Evolutionary conservation across 176 grass and related monocot species (phyloP).

Genomic region (Phoenix dactylifera): DNA sequence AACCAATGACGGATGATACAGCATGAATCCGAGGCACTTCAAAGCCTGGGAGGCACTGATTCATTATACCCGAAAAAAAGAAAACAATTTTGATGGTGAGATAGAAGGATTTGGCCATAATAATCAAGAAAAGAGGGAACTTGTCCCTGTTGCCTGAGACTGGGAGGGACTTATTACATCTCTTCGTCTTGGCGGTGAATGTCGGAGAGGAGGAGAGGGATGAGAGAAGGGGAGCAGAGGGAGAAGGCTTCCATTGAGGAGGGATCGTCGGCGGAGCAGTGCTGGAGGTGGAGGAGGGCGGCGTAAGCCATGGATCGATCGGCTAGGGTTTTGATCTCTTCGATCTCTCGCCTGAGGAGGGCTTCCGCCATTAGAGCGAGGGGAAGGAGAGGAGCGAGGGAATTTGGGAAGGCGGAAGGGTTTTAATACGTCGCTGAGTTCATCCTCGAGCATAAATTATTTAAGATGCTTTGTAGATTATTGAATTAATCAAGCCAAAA

Average conservation of each 20-base stretch:
- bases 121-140: too few relatives aligned
- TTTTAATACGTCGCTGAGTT: too few relatives aligned
- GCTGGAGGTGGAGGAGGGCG: conserved; percentile 44
- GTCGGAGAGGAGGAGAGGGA: conserved; percentile 42
- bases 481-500: too few relatives aligned
- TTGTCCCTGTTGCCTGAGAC: too few relatives aligned
- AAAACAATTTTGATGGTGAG: not conserved
- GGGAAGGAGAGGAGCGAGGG: conserved; percentile 5
- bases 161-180: conserved; percentile 10
- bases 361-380: conserved; percentile 33
- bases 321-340: conserved; percentile 28
- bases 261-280: conserved; percentile 39
- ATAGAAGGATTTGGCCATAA: too few relatives aligned
- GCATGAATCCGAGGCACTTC: conserved; percentile 73
- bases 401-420: too few relatives aligned
- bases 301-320: conserved; percentile 46
- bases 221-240: conserved; percentile 20
- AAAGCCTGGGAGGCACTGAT: conserved; percentile 39
- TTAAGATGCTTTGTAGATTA: too few relatives aligned
- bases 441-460: too few relatives aligned
- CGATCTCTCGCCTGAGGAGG: conserved; percentile 15
- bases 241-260: conserved; percentile 45
- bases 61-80: not conserved
- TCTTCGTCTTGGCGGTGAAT: conserved; percentile 25
- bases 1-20: conserved; percentile 71